Evolutionary conservation across 2,329 filamentous ascomycete genomes (phyloP).

Genomic region (Pseudopyricularia javanii): DNA sequence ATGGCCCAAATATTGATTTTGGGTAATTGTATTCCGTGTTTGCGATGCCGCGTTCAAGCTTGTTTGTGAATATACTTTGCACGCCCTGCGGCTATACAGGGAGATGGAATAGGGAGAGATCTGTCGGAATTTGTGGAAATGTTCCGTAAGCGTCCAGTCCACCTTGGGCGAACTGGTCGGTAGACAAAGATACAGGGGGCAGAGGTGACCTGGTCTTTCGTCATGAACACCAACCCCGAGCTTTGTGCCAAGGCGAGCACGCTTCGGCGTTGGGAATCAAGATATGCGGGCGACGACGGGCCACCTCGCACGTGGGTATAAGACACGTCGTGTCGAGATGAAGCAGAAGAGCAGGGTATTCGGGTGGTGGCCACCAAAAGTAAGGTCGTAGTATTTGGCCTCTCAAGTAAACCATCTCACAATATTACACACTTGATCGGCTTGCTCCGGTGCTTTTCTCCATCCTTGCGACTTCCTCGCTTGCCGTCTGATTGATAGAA

Average conservation of each 20-base stretch:
- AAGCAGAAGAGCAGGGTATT: background rate
- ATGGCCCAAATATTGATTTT: background rate
- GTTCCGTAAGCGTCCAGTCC: background rate
- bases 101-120: background rate
- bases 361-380: background rate
- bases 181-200: background rate
- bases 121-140: background rate
- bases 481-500: background rate
- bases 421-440: slow-evolving; percentile 2
- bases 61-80: background rate
- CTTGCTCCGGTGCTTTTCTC: background rate
- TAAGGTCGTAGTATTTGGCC: background rate
- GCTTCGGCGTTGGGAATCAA: background rate
- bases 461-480: background rate
- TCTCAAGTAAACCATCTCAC: background rate
- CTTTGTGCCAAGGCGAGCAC: background rate
- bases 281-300: background rate
- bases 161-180: background rate
- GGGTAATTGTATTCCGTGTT: background rate
- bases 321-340: background rate
- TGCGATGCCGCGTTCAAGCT: background rate
- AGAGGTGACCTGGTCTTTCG: background rate
- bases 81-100: background rate
- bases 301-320: background rate
- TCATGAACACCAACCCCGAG: background rate